A percentile compares a stretch with the other conserved stretches of the same genome.
These are phyloP conservation scores for Barbarea vulgaris DNA, from an alignment of 345 rosid genomes.

Conservation along the genomic window DNA sequence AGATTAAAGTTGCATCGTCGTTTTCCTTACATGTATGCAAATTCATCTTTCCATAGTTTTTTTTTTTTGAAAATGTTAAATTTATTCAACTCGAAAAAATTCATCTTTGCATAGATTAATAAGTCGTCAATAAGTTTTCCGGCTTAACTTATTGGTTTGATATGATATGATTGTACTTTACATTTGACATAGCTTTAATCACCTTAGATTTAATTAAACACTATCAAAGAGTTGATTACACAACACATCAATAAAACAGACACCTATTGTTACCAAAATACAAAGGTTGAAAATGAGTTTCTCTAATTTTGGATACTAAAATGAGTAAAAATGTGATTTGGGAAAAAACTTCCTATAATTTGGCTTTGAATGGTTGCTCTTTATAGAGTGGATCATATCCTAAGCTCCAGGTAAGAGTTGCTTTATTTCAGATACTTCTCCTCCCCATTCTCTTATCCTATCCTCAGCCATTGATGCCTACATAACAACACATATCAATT, in stretches of 20 bases:
- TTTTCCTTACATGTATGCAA: too few species aligned
- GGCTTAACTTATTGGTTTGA: too few species aligned
- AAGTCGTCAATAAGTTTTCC: too few species aligned
- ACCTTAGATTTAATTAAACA: background rate
- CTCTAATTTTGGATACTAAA: background rate
- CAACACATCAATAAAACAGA: background rate
- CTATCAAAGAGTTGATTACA: background rate
- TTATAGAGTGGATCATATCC: background rate
- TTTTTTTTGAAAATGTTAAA: too few species aligned
- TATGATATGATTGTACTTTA: background rate
- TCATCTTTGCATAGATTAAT: too few species aligned
- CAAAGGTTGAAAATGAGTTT: background rate
- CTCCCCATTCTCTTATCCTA: conserved; percentile 74
- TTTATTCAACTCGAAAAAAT: too few species aligned
- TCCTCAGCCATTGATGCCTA: conserved; percentile 75
- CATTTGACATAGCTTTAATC: background rate
- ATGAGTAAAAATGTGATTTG: background rate
- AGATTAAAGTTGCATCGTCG: too few species aligned
- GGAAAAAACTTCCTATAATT: background rate
- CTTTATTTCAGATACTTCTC: conserved; percentile 31
- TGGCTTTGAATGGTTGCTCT: background rate
- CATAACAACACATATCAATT: conserved; percentile 6
- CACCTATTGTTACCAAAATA: background rate
- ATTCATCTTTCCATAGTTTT: too few species aligned
- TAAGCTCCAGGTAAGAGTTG: conserved; percentile 5